Evolutionary conservation across 2,329 filamentous ascomycete species (phyloP).

Genomic region (Colletotrichum euphorbiae): DNA sequence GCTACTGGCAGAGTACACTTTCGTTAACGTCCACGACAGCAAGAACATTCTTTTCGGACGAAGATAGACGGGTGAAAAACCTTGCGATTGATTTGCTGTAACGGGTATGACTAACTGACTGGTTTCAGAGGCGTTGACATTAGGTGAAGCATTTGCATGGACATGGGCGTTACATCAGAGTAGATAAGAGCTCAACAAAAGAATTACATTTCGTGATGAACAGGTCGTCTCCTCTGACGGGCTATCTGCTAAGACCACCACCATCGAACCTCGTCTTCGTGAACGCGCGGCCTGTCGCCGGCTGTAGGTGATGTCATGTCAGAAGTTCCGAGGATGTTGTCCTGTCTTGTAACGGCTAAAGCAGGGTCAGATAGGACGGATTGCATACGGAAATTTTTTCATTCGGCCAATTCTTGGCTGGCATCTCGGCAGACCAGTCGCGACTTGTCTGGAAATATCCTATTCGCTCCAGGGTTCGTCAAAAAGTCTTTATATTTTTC

Average conservation of each 20-base stretch:
- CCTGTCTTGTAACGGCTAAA: neutral
- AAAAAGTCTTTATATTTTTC: neutral
- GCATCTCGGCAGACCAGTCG: no score
- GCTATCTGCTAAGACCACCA: neutral
- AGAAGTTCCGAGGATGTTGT: neutral
- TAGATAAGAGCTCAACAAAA: neutral
- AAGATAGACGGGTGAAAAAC: neutral
- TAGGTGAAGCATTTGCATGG: neutral
- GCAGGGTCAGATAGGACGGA: neutral
- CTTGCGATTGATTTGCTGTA: neutral
- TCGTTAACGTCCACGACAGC: conserved; percentile 42
- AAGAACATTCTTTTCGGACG: conserved; percentile 34
- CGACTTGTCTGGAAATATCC: neutral
- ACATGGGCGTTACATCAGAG: neutral
- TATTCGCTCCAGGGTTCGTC: neutral
- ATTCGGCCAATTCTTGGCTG: neutral
- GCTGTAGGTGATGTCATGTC: neutral
- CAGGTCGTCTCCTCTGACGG: neutral
- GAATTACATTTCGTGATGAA: neutral
- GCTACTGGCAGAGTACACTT: conserved; percentile 42
- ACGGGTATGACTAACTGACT: neutral
- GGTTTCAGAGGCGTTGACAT: neutral
- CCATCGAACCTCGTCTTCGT: neutral
- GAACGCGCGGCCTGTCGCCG: neutral
- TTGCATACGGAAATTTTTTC: neutral